Evolutionary conservation across 179 eudicot species (phyloP).

Genomic region (Corrigiola litoralis): DNA sequence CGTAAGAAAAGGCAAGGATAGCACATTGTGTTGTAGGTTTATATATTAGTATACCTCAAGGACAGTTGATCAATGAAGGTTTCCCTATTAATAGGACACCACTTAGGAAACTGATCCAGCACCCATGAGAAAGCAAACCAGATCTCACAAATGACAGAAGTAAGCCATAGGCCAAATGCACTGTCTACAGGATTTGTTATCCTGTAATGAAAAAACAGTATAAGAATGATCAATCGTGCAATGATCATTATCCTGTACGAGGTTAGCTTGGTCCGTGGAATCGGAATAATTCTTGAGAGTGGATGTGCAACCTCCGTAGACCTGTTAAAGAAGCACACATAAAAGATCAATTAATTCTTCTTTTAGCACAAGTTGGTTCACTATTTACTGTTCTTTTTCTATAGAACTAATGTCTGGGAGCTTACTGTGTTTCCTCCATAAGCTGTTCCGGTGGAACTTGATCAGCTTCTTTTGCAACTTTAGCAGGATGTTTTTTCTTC

Average conservation of each 20-base stretch:
- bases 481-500: slow-evolving; percentile 52
- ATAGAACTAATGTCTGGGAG: not conserved
- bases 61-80: slow-evolving; percentile 38
- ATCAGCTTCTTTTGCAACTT: slow-evolving; percentile 50
- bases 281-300: slow-evolving; percentile 41
- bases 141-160: slow-evolving; percentile 54
- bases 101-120: slow-evolving; percentile 52
- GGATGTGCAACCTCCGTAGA: slow-evolving; percentile 28
- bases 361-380: not conserved
- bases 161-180: slow-evolving; percentile 49
- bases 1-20: too few relatives aligned
- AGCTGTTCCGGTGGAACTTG: slow-evolving; percentile 65
- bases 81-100: slow-evolving; percentile 41
- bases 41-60: slow-evolving; percentile 27
- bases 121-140: slow-evolving; percentile 57
- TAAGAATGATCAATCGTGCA: slow-evolving; percentile 33
- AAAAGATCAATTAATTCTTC: not conserved
- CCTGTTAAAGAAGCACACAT: slow-evolving; percentile 19
- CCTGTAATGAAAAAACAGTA: slow-evolving; percentile 46
- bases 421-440: slow-evolving; percentile 83
- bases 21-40: too few relatives aligned
- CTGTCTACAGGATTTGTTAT: slow-evolving; percentile 46
- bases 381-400: too few relatives aligned
- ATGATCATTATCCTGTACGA: slow-evolving; percentile 48
- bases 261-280: slow-evolving; percentile 41